Percentiles rank a stretch among this genome's conserved stretches.
Conservation (phyloP, 768 basidiomycete species). For the Boletus sensibilis region DNA sequence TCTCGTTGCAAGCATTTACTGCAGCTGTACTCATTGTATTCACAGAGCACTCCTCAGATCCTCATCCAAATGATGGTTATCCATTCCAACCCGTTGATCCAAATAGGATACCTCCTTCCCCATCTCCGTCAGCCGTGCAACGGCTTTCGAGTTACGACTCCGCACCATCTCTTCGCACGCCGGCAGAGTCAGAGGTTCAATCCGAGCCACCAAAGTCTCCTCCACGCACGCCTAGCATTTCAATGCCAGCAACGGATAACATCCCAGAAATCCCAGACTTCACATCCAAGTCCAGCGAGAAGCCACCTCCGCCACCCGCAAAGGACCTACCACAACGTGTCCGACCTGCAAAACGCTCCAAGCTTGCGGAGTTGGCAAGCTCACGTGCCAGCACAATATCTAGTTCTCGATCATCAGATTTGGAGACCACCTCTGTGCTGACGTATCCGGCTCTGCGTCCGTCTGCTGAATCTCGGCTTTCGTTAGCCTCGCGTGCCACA, state of each 20-base stretch:
- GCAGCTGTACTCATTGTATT: slow-evolving; percentile 4
- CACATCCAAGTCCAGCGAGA: slow-evolving; percentile 45
- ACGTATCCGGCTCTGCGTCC: slow-evolving; percentile 74
- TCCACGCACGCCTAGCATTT: slow-evolving; percentile 43
- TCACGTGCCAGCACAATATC: slow-evolving; percentile 53
- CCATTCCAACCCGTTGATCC: slow-evolving; percentile 41
- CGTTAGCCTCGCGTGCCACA: slow-evolving; percentile 28
- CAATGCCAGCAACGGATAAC: slow-evolving; percentile 44
- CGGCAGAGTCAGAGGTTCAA: slow-evolving; percentile 35
- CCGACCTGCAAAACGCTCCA: slow-evolving; percentile 50
- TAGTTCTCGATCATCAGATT: slow-evolving; percentile 55
- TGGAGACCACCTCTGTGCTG: slow-evolving; percentile 60
- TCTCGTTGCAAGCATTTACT: not conserved
- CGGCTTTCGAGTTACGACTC: slow-evolving; percentile 58
- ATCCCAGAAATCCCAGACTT: slow-evolving; percentile 58
- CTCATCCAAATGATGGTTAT: slow-evolving; percentile 5
- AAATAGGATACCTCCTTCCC: slow-evolving; percentile 61
- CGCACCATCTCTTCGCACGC: slow-evolving; percentile 52
- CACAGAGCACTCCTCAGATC: slow-evolving; percentile 19
- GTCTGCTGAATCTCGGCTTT: slow-evolving; percentile 52
- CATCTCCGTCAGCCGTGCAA: slow-evolving; percentile 64
- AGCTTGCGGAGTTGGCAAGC: slow-evolving; percentile 65
- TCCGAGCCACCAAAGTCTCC: slow-evolving; percentile 37
- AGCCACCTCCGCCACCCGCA: slow-evolving; percentile 25
- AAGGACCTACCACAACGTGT: slow-evolving; percentile 23